Base-by-base conservation (phyloP, 306 rosid genomes). In the Lotus japonicus region DNA sequence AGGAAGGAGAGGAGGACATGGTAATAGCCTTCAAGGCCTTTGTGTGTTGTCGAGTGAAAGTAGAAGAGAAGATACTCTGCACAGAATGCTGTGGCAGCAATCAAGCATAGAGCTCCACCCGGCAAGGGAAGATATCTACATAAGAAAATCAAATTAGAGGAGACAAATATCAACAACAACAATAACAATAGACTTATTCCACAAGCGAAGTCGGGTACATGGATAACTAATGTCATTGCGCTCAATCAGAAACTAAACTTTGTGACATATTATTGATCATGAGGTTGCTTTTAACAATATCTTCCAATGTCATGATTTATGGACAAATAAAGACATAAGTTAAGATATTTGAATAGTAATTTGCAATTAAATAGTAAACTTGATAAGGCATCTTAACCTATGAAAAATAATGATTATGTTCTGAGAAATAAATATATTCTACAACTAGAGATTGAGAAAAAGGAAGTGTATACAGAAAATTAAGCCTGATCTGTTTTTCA, bases 21-120 rank as follows among this genome's bases (percentile, higher is more conserved):
- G 74, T 88, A 88, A 77, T 88, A 84, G 43, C 97, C 97, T 73
- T 88, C 95, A 2, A 91, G 83, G 71, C 97, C 97, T 61, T 83
- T 88, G 71, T 91, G 97, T 21, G 83, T 58, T 43, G 97, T 88
- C 50, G 97, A 88, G 78, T 91, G 97, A 65, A 88, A 91, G 81
- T 84, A 81, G 78, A 91, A 91, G 36, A 91, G 84, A 49, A 91
- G 87, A 75, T 83, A 86, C 79, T 91, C 97, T 0, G 86, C 90
- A 55, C 81, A 72, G 85, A 91, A 91, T 58, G 97, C 97, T 6
- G 84, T 44, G 55, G 90, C 84, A 61, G 92, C 85, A 16, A 83
- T 78, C 81, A 91, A 83, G 74, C 90, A 82, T 42, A 91, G 97
- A 43, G 89, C 82, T 54, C 85, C 87, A 41, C 84, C 82, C 1